phyloP scores from a whole-genome alignment of 2,329 filamentous ascomycete species.

The Thielaviopsis ethacetica region DNA sequence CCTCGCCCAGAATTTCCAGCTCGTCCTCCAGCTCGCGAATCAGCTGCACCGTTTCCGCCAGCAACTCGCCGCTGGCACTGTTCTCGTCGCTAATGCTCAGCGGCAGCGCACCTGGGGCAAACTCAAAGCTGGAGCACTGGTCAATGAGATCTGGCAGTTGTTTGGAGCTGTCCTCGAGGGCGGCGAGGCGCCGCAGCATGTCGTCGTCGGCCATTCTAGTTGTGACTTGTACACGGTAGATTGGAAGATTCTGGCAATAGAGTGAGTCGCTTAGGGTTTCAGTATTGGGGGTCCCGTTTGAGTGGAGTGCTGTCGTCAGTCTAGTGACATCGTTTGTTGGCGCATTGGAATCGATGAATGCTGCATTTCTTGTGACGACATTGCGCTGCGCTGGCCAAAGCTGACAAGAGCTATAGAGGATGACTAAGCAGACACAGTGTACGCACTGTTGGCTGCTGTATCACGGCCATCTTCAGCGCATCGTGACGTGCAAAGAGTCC shows the following conservation, averaged over 20 bases:
- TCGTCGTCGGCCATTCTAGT: constrained; percentile 44
- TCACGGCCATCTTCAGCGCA: neutral
- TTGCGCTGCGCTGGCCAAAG: constrained; percentile 6
- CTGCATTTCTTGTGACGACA: constrained; percentile 7
- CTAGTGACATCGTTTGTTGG: constrained; percentile 1
- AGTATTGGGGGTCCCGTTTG: neutral
- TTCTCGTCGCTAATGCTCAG: constrained; percentile 31
- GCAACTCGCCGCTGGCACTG: constrained; percentile 52
- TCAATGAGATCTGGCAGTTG: constrained; percentile 44
- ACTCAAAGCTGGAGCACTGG: constrained; percentile 39
- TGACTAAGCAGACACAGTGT: constrained; percentile 7
- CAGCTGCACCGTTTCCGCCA: constrained; percentile 61
- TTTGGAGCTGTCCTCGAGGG: constrained; percentile 42
- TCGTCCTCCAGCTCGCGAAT: constrained; percentile 71
- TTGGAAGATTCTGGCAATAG: too few relatives aligned
- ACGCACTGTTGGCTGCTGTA: neutral
- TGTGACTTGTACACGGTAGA: too few relatives aligned
- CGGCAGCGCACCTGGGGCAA: constrained; percentile 40
- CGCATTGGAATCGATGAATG: neutral
- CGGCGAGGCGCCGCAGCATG: constrained; percentile 43
- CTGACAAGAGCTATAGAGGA: neutral
- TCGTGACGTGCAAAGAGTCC: too few relatives aligned
- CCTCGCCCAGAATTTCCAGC: constrained; percentile 62
- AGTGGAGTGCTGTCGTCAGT: neutral
- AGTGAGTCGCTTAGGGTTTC: too few relatives aligned